These are phyloP conservation scores for Naumovozyma baii DNA, from an alignment of 805 yeast genomes.

Conservation along the genomic window DNA sequence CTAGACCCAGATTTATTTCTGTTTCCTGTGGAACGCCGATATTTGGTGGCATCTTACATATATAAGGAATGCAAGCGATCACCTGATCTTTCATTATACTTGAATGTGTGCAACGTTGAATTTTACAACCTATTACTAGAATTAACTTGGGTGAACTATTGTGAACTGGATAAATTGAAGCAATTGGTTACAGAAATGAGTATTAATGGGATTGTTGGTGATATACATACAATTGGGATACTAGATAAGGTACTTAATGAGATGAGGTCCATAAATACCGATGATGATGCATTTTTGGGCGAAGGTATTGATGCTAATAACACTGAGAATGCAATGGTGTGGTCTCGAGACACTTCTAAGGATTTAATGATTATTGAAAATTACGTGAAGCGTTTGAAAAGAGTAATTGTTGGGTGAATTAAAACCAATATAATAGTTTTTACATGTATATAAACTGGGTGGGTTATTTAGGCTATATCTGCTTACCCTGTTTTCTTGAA, in stretches of 20 bases:
- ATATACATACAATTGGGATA: conserved; percentile 21
- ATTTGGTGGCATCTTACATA: conserved; percentile 17
- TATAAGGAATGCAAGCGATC: conserved; percentile 22
- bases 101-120: conserved; percentile 24
- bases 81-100: conserved; percentile 21
- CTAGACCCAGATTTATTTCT: conserved; percentile 10
- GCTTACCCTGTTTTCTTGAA: neutral
- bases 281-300: conserved; percentile 6
- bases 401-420: conserved; percentile 6
- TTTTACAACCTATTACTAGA: conserved; percentile 25
- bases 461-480: no score
- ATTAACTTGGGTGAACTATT: conserved; percentile 24
- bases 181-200: conserved; percentile 24
- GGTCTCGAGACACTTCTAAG: conserved; percentile 21
- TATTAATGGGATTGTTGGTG: conserved; percentile 27
- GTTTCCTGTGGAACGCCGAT: conserved; percentile 21
- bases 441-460: no score
- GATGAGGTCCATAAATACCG: conserved; percentile 13
- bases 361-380: conserved; percentile 15
- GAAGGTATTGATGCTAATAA: neutral
- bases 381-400: conserved; percentile 17
- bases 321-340: conserved; percentile 7
- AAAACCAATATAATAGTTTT: neutral
- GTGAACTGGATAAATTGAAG: conserved; percentile 15
- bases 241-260: conserved; percentile 15